These are phyloP conservation scores for Staphylotrichum longicolle DNA, from an alignment of 495 filamentous ascomycete genomes.

Conservation along the genomic window DNA sequence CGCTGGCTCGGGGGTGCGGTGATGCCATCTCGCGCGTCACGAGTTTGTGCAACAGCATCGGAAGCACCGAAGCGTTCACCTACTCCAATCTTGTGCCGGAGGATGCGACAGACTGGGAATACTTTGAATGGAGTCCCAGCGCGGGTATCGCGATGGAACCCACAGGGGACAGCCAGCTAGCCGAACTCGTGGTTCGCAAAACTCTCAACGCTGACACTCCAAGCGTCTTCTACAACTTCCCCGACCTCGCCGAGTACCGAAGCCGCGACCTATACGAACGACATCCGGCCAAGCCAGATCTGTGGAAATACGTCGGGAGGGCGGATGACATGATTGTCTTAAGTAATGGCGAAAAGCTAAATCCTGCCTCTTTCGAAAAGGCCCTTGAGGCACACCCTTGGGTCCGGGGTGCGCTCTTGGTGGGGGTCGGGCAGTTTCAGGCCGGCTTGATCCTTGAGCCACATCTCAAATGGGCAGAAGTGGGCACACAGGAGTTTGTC, in stretches of 20 bases:
- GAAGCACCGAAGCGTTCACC: conserved; percentile 26
- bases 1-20: conserved; percentile 13
- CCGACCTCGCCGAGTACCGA: conserved; percentile 44
- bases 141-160: conserved; percentile 26
- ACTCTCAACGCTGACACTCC: conserved; percentile 8
- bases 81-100: conserved; percentile 8
- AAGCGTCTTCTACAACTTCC: conserved; percentile 45
- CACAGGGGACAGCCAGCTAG: conserved; percentile 24
- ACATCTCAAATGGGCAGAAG: background rate
- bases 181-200: conserved; percentile 23
- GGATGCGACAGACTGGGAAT: conserved; percentile 26
- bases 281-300: conserved; percentile 34
- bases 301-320: conserved; percentile 49
- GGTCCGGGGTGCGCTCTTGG: conserved; percentile 44
- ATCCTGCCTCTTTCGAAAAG: conserved; percentile 36
- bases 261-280: conserved; percentile 52
- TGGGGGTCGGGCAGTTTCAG: conserved; percentile 47
- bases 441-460: conserved; percentile 49
- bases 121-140: conserved; percentile 27
- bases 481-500: conserved; percentile 5
- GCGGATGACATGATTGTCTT: conserved; percentile 57
- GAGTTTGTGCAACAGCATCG: conserved; percentile 23
- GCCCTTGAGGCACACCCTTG: conserved; percentile 36
- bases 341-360: conserved; percentile 56
- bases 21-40: conserved; percentile 15